A percentile compares a stretch with the other conserved stretches of the same genome.
Conservation (phyloP, 108 stramenopile genomes). For the Discostella pseudostelligera region DNA sequence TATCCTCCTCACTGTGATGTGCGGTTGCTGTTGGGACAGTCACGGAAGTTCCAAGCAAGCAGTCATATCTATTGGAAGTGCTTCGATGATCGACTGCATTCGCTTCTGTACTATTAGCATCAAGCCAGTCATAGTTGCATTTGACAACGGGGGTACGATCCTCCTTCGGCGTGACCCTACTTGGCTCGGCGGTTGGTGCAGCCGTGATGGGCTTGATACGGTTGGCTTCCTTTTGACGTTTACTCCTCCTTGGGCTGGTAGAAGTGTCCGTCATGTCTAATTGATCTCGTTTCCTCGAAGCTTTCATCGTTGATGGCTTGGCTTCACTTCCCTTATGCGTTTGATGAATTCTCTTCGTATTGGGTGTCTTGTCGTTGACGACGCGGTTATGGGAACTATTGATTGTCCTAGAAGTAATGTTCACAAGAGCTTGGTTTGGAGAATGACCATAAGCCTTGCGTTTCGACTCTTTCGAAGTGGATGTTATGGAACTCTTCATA, state of each 20-base stretch:
- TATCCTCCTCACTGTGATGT: slow-evolving; percentile 1
- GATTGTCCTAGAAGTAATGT: background rate
- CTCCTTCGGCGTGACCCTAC: slow-evolving; percentile 11
- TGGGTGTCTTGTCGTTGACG: background rate
- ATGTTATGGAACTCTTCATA: background rate
- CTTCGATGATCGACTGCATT: background rate
- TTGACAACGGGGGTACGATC: background rate
- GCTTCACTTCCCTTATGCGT: background rate
- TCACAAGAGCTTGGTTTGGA: background rate
- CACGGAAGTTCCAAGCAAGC: slow-evolving; percentile 16
- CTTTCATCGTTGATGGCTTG: background rate
- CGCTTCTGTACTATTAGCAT: slow-evolving; percentile 1
- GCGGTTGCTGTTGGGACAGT: slow-evolving; percentile 1
- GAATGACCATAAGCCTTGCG: background rate
- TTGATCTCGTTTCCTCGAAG: background rate
- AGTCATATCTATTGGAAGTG: background rate
- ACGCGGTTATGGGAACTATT: background rate
- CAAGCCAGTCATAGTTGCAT: background rate
- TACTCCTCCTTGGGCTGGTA: slow-evolving; percentile 10
- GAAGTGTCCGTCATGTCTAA: background rate
- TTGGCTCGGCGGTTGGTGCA: background rate
- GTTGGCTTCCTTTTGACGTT: slow-evolving; percentile 7
- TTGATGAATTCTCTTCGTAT: background rate
- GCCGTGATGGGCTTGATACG: background rate
- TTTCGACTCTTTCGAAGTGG: background rate